These are phyloP conservation scores for Backusella circina DNA, from an alignment of 192 early-diverging fungal genomes.

Conservation along the genomic window DNA sequence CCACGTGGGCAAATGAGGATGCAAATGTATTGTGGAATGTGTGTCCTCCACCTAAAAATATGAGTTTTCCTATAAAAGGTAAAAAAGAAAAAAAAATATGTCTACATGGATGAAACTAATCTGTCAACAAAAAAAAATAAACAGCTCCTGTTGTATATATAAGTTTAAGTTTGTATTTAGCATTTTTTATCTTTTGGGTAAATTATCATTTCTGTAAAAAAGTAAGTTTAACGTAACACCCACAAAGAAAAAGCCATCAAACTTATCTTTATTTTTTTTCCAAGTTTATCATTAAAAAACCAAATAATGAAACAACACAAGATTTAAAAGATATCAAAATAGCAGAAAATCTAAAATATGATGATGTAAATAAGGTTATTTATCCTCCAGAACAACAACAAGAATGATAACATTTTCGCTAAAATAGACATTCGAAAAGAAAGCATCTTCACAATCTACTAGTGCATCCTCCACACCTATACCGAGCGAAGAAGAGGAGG, in stretches of 20 bases:
- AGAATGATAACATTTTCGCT: not conserved
- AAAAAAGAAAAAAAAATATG: not conserved
- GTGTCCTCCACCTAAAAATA: slow-evolving; percentile 10
- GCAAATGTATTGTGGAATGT: slow-evolving; percentile 37
- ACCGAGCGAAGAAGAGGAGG: not conserved
- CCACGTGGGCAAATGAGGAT: slow-evolving; percentile 29
- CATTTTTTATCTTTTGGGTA: slow-evolving; percentile 34
- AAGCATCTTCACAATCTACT: not conserved
- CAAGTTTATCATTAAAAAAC: not conserved
- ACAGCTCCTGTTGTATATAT: slow-evolving; percentile 32
- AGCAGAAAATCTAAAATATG: not conserved
- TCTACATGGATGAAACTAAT: not conserved
- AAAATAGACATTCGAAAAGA: not conserved
- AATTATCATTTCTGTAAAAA: slow-evolving; percentile 33
- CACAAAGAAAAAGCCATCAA: too few species aligned
- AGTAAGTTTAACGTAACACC: not conserved
- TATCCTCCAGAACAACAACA: too few species aligned
- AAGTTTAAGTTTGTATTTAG: slow-evolving; percentile 32
- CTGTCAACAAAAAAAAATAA: not conserved
- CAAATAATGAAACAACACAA: not conserved
- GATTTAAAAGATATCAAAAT: not conserved
- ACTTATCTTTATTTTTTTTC: too few species aligned
- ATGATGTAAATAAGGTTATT: not conserved
- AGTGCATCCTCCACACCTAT: not conserved
- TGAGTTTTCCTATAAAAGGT: slow-evolving; percentile 18